Evolutionary conservation across 2,329 filamentous ascomycete species (phyloP), one percentile per base, ranked within the genome.

Genomic region (Arthrobotrys pseudoclavata): DNA sequence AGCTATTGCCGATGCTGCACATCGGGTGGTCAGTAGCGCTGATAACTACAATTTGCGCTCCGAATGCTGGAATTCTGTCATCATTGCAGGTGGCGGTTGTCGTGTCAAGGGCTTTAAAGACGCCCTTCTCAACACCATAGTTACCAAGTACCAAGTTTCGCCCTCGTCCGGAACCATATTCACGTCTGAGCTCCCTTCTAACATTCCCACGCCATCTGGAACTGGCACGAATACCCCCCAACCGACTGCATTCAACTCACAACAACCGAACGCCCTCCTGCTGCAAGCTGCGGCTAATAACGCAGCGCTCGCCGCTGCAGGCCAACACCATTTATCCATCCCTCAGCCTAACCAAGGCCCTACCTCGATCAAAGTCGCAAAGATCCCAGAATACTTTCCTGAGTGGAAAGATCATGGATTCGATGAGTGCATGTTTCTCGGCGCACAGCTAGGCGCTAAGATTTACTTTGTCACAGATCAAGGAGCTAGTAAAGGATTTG

Each of bases 151-250:
- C 83, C 88, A 97, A 67, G 90, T 99, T 80, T 97, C 94, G 1
- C 96, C 96, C 0, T 94, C 91, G 29, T 95, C 93, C 0, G 94
- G 93, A 62, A 97, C 94, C 48, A 98, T 98, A 82, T 98, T 98
- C 87, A 97, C 94, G 40, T 97, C 94, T 22, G 96, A 99, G 84
- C 90, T 98, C 42, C 96, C 96, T 6, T 97, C 94, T 7, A 95
- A 96, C 84, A 89, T 97, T 83, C 94, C 92, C 31, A 98, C 96
- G 0, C 96, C 96, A 0, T 88, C 91, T 10, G 94, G 93, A 20
- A 98, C 95, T 0, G 95, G 95, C 37, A 90, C 94, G 15, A 96
- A 97, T 84, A 98, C 95, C 0, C 96, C 96, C 0, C 93, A 92
- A 1, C 82, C 90, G 82, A 84, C 85, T 76, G 80, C 85, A 83